Conservation (phyloP, 2,329 filamentous ascomycete species). For the Colletotrichum lini region DNA sequence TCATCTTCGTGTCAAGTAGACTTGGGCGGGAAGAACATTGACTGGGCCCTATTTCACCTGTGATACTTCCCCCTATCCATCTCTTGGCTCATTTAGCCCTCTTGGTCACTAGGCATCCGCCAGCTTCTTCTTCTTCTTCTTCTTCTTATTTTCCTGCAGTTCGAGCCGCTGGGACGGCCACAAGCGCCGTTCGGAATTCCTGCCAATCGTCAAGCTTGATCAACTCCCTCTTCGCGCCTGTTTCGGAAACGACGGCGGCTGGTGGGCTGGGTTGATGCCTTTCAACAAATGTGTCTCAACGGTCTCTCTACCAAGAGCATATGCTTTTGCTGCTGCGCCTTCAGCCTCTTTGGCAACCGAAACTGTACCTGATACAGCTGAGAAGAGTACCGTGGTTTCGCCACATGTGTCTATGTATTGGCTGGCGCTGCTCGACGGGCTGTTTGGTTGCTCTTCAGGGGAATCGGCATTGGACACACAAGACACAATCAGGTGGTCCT, state of each 20-base stretch:
- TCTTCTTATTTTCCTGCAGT: background rate
- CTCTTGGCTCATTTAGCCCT: background rate
- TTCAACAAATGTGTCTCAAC: too few relatives aligned
- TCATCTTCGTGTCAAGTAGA: constrained; percentile 18
- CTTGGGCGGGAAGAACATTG: background rate
- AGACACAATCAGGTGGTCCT: too few relatives aligned
- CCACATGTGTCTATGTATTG: too few relatives aligned
- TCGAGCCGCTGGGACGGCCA: background rate
- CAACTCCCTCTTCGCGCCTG: background rate
- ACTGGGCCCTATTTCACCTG: background rate
- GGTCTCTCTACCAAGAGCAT: background rate
- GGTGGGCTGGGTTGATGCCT: background rate
- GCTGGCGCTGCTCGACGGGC: too few relatives aligned
- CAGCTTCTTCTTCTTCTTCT: background rate
- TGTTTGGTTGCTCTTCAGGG: too few relatives aligned
- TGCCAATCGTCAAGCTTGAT: background rate
- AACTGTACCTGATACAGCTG: background rate
- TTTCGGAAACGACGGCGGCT: background rate
- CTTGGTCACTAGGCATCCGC: background rate
- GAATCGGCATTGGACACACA: too few relatives aligned
- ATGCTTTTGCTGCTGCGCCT: too few relatives aligned
- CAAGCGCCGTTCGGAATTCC: background rate
- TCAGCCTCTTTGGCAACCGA: background rate
- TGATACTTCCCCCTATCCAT: background rate
- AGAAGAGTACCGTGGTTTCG: too few relatives aligned